A percentile compares a stretch with the other conserved stretches of the same genome.
Conservation (phyloP, 148 eudicot genomes). For the Rhododendron williamsianum region DNA sequence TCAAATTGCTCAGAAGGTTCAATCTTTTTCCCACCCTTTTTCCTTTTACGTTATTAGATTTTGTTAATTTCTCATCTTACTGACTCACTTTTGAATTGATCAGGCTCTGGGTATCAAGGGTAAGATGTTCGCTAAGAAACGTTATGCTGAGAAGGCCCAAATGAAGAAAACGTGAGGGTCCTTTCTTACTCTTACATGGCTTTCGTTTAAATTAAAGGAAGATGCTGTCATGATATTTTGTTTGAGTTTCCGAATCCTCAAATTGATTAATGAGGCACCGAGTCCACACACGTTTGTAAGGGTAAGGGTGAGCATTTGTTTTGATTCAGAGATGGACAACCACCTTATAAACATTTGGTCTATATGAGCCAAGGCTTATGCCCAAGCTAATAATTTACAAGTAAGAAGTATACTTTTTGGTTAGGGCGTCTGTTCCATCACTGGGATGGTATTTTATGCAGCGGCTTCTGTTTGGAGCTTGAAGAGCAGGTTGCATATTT, state of each 20-base stretch:
- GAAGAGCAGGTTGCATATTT: not conserved
- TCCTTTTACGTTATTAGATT: not conserved
- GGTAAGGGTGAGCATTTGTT: not conserved
- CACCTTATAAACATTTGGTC: not conserved
- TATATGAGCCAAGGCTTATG: not conserved
- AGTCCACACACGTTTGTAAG: not conserved
- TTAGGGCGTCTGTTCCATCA: not conserved
- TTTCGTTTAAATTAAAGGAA: not conserved
- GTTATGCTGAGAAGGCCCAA: slow-evolving; percentile 76
- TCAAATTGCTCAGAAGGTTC: slow-evolving; percentile 60
- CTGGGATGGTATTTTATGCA: not conserved
- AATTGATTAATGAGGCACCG: not conserved
- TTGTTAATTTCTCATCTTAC: not conserved
- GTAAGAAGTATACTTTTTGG: not conserved
- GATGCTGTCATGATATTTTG: not conserved
- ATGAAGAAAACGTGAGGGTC: slow-evolving; percentile 89
- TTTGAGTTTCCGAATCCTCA: not conserved
- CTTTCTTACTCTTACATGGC: not conserved
- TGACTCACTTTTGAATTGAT: slow-evolving; percentile 8
- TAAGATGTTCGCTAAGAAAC: slow-evolving; percentile 77
- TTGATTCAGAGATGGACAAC: not conserved
- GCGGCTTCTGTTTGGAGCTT: not conserved
- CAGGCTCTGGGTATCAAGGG: slow-evolving; percentile 93
- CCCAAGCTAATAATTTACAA: not conserved
- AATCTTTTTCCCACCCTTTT: not conserved